Evolutionary conservation across 2,329 filamentous ascomycete species (phyloP).

Genomic region (Raffaelea albimanens): DNA sequence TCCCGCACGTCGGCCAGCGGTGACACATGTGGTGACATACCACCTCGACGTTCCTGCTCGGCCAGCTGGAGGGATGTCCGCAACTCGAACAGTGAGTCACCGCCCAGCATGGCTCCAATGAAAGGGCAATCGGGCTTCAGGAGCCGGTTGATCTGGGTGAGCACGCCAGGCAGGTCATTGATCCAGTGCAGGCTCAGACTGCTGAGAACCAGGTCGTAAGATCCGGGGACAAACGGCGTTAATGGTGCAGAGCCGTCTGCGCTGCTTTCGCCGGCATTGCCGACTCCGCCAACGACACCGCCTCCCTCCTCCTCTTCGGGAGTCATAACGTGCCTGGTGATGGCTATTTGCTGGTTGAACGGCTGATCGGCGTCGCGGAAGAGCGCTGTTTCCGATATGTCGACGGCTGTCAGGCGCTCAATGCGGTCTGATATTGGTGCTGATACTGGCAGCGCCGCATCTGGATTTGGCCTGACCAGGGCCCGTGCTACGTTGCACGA

Average conservation of each 20-base stretch:
- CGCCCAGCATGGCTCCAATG: constrained; percentile 91
- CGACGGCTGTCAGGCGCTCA: constrained; percentile 65
- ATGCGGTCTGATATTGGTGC: constrained; percentile 64
- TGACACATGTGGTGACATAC: constrained; percentile 82
- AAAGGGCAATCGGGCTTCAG: constrained; percentile 89
- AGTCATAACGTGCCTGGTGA: constrained; percentile 66
- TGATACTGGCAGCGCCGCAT: constrained; percentile 43
- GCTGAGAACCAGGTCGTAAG: constrained; percentile 85
- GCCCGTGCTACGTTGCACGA: constrained; percentile 88
- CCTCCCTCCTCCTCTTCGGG: constrained; percentile 43
- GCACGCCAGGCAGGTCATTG: constrained; percentile 82
- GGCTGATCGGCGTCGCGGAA: constrained; percentile 67
- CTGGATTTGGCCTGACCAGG: constrained; percentile 58
- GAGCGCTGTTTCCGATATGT: constrained; percentile 69
- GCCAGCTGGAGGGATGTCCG: constrained; percentile 89
- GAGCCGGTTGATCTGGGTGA: constrained; percentile 75
- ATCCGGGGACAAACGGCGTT: constrained; percentile 60
- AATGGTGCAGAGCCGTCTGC: constrained; percentile 21
- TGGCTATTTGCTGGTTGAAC: constrained; percentile 65
- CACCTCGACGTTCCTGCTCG: constrained; percentile 82
- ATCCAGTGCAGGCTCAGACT: constrained; percentile 93
- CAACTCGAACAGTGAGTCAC: constrained; percentile 87
- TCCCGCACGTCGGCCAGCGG: constrained; percentile 88
- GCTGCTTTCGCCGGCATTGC: neutral
- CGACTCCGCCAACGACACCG: neutral